Evolutionary conservation across 805 yeast genomes (phyloP), one percentile per base, ranked within the genome.

Genomic region (Metschnikowia matae): DNA sequence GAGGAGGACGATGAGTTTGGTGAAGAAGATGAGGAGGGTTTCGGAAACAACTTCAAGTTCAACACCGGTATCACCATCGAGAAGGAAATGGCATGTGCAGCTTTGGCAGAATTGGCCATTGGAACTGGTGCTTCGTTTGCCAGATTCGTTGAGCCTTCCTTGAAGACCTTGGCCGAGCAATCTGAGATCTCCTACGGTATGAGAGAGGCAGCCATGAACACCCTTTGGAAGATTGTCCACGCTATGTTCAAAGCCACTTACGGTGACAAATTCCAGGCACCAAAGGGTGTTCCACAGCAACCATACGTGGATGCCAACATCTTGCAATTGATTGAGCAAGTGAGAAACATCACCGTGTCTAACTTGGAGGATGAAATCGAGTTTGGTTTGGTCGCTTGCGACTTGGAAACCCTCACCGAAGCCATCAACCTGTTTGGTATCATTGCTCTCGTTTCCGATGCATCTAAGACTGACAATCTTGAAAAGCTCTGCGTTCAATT

Each of bases 51-150:
- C 54, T 75, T 89, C 69, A 85, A 88, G 60, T 90, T 94, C 56
- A 91, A 90, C 79, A 87, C 96, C 46, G 97, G 96, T 75, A 82
- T 94, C 61, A 89, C 97, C 57, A 85, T 88, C 61, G 99, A 92
- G 73, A 92, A 92, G 72, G 97, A 91, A 73, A 88, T 89, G 58
- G 96, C 96, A n/a, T 80, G 91, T 42, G 89, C 89, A 62, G 94
- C 96, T 6, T 72, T 90, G 58, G 82, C 88, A 45, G 98, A 94
- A 66, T 80, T 91, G 65, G 96, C 96, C 47, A 69, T 79, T 48
- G 97, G 96, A 60, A 87, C 96, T 44, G 87, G 90, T 63, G 84
- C 81, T 51, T 83, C 83, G 48, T 90, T 92, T 71, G 80, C 84
- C 62, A 83, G 83, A 62, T 89, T 83, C 62, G 85, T 89, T 53